Conservation (phyloP, 495 filamentous ascomycete species). For the Talaromyces proteolyticus region DNA sequence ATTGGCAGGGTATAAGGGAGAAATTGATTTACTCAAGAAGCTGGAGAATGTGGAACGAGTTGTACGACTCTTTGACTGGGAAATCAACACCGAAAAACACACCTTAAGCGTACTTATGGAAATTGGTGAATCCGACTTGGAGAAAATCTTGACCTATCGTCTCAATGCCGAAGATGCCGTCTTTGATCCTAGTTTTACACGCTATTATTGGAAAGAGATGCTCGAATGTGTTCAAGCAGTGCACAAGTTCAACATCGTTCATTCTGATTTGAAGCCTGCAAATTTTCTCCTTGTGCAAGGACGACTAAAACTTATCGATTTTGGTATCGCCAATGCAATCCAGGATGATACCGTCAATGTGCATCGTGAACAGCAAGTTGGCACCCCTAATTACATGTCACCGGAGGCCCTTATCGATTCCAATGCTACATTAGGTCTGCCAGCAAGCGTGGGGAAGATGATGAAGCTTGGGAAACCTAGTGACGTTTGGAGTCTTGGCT, state of each 20-base stretch:
- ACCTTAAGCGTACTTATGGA: slow-evolving; percentile 93
- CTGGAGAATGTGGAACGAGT: slow-evolving; percentile 81
- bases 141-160: slow-evolving; percentile 72
- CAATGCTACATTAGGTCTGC: slow-evolving; percentile 57
- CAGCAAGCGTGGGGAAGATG: slow-evolving; percentile 58
- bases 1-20: slow-evolving; percentile 87
- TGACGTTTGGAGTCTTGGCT: slow-evolving; percentile 94
- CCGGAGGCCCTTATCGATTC: slow-evolving; percentile 89
- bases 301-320: slow-evolving; percentile 83
- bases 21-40: slow-evolving; percentile 86
- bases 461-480: slow-evolving; percentile 95
- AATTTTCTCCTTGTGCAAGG: slow-evolving; percentile 89
- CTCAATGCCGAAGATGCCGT: slow-evolving; percentile 64
- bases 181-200: slow-evolving; percentile 86
- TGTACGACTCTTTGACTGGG: slow-evolving; percentile 84
- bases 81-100: slow-evolving; percentile 85
- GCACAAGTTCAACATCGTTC: slow-evolving; percentile 84
- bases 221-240: slow-evolving; percentile 89
- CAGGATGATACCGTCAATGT: slow-evolving; percentile 96
- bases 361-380: slow-evolving; percentile 89
- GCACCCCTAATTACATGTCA: slow-evolving; percentile 98
- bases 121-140: slow-evolving; percentile 91
- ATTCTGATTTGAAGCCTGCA: slow-evolving; percentile 93
- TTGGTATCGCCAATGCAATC: slow-evolving; percentile 96
- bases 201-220: slow-evolving; percentile 99